Percentiles rank a stretch among this genome's conserved stretches.
These are phyloP conservation scores for Herpetospermum pedunculosum DNA, from an alignment of 306 rosid species.

Conservation along the genomic window DNA sequence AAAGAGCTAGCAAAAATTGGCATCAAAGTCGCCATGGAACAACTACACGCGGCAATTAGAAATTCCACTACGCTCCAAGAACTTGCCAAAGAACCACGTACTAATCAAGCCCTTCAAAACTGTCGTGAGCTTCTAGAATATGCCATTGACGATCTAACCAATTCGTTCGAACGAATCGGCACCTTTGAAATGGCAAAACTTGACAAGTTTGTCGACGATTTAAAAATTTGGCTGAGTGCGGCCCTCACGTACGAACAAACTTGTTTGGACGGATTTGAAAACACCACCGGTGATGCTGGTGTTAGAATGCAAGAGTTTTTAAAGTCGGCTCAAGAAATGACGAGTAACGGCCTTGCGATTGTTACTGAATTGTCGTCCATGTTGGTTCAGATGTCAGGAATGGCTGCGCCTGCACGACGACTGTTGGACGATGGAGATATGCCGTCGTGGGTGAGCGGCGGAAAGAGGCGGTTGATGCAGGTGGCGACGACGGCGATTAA, in stretches of 20 bases:
- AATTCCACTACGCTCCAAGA: constrained; percentile 20
- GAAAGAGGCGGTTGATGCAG: constrained; percentile 13
- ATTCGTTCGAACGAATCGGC: constrained; percentile 18
- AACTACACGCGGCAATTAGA: constrained; percentile 2
- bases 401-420: constrained; percentile 7
- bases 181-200: constrained; percentile 16
- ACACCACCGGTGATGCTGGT: constrained; percentile 24
- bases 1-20: constrained; percentile 18
- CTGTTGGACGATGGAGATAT: constrained; percentile 9
- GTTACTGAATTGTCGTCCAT: not conserved
- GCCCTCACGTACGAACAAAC: constrained; percentile 34
- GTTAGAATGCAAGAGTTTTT: constrained; percentile 18
- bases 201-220: constrained; percentile 17
- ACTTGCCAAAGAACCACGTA: constrained; percentile 28
- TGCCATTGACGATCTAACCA: constrained; percentile 21
- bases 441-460: constrained; percentile 31
- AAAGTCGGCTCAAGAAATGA: constrained; percentile 23
- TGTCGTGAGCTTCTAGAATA: constrained; percentile 36
- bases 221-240: constrained; percentile 36
- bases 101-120: constrained; percentile 31
- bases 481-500: not conserved
- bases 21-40: constrained; percentile 3
- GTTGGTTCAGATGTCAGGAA: not conserved
- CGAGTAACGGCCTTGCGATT: constrained; percentile 35
- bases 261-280: constrained; percentile 35